Evolutionary conservation across 441 rosid species (phyloP).

Genomic region (Biscutella auriculata): DNA sequence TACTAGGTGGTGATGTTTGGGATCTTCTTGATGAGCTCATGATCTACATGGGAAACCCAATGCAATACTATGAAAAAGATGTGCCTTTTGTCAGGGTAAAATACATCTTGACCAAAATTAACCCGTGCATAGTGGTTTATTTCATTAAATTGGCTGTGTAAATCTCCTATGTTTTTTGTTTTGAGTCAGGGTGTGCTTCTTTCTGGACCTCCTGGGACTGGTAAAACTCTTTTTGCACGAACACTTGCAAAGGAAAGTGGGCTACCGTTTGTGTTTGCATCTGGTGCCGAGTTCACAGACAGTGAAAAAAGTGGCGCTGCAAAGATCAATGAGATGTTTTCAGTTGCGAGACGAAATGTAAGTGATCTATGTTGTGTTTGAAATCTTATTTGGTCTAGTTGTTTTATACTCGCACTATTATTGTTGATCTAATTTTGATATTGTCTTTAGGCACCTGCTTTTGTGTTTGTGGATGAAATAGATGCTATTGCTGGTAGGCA

Average conservation of each 20-base stretch:
- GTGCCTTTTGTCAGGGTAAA: constrained; percentile 91
- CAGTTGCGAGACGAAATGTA: constrained; percentile 86
- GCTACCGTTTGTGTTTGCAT: constrained; percentile 87
- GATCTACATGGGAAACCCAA: constrained; percentile 91
- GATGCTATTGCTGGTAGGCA: constrained; percentile 98
- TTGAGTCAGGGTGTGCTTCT: constrained; percentile 82
- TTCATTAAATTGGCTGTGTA: not conserved
- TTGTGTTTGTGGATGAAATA: constrained; percentile 93
- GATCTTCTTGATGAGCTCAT: constrained; percentile 94
- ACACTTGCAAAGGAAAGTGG: constrained; percentile 95
- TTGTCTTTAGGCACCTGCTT: constrained; percentile 72
- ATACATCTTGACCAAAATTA: constrained; percentile 11
- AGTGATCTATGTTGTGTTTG: constrained; percentile 16
- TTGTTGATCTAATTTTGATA: constrained; percentile 1
- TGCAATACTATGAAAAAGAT: constrained; percentile 77
- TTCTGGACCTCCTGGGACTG: constrained; percentile 99
- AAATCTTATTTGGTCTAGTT: constrained; percentile 5
- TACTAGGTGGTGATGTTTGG: constrained; percentile 97
- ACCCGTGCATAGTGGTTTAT: constrained; percentile 2
- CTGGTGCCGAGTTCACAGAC: constrained; percentile 94
- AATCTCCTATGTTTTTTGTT: not conserved
- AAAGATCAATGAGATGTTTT: constrained; percentile 86
- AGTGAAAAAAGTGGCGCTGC: constrained; percentile 90
- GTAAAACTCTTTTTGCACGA: constrained; percentile 94
- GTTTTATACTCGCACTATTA: not conserved